Conservation (phyloP, 192 early-diverging fungal species). For the Coemansia sp. region DNA sequence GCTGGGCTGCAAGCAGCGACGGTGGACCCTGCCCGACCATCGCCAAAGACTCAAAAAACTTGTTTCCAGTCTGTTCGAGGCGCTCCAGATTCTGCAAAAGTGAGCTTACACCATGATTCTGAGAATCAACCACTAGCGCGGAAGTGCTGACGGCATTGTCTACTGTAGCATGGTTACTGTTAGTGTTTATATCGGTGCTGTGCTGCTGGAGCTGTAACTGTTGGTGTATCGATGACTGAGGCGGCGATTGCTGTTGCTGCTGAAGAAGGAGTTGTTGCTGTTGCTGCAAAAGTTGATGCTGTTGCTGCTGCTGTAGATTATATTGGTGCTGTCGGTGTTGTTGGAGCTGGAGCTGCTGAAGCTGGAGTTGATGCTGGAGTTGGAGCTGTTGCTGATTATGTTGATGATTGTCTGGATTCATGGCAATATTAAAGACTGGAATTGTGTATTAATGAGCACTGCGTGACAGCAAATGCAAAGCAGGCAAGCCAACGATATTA, state of each 20-base stretch:
- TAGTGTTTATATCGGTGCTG: too few species aligned
- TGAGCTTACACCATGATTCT: constrained; percentile 19
- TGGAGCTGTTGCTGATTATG: neutral
- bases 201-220: neutral
- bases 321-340: neutral
- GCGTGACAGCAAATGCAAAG: too few species aligned
- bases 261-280: neutral
- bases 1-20: constrained; percentile 48
- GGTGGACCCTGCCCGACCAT: constrained; percentile 50
- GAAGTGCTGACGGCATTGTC: neutral
- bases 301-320: neutral
- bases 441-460: too few species aligned
- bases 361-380: constrained; percentile 1
- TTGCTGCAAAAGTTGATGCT: neutral
- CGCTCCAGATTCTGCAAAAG: constrained; percentile 37
- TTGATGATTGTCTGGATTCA: neutral
- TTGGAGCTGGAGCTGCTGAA: neutral
- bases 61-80: constrained; percentile 33
- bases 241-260: constrained; percentile 2
- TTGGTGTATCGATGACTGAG: neutral
- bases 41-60: constrained; percentile 44
- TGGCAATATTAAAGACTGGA: too few species aligned
- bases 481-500: too few species aligned
- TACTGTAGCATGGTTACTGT: neutral
- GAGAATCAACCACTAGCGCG: constrained; percentile 13